A percentile compares a stretch with the other conserved stretches of the same genome.
These are phyloP conservation scores for Penicillium lividum DNA, from an alignment of 495 filamentous ascomycete species.

Conservation along the genomic window DNA sequence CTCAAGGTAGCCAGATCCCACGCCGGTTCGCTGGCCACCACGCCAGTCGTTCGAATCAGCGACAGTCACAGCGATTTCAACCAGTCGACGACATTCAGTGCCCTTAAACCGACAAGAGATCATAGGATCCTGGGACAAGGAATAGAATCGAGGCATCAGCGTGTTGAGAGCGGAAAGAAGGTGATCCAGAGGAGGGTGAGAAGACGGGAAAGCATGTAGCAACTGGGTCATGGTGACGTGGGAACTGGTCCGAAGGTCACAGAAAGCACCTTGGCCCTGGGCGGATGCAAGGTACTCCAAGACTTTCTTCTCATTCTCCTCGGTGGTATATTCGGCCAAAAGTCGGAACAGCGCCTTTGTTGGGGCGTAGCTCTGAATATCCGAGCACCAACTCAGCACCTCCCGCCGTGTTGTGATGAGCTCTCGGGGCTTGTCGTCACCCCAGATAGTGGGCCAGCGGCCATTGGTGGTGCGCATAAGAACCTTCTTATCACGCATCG, in stretches of 20 bases:
- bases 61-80: conserved; percentile 93
- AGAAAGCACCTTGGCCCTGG: conserved; percentile 93
- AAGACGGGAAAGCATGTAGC: conserved; percentile 87
- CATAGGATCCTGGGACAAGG: conserved; percentile 92
- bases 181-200: conserved; percentile 78
- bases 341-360: conserved; percentile 85
- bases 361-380: conserved; percentile 89
- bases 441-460: conserved; percentile 98
- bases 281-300: conserved; percentile 80
- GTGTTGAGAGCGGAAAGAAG: conserved; percentile 79
- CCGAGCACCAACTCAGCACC: conserved; percentile 90
- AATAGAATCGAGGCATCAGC: conserved; percentile 97
- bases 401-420: conserved; percentile 86
- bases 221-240: conserved; percentile 83
- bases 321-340: conserved; percentile 79
- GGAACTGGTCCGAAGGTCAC: conserved; percentile 88
- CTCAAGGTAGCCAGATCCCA: conserved; percentile 85
- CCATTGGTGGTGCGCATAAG: conserved; percentile 74
- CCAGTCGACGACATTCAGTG: conserved; percentile 72
- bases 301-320: conserved; percentile 82
- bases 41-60: conserved; percentile 86
- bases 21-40: conserved; percentile 63
- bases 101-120: conserved; percentile 70
- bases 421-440: conserved; percentile 80
- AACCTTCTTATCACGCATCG: conserved; percentile 78